Evolutionary conservation across 176 grass and related monocot genomes (phyloP), one percentile per base, ranked within the genome.

Genomic region (Oryza punctata): DNA sequence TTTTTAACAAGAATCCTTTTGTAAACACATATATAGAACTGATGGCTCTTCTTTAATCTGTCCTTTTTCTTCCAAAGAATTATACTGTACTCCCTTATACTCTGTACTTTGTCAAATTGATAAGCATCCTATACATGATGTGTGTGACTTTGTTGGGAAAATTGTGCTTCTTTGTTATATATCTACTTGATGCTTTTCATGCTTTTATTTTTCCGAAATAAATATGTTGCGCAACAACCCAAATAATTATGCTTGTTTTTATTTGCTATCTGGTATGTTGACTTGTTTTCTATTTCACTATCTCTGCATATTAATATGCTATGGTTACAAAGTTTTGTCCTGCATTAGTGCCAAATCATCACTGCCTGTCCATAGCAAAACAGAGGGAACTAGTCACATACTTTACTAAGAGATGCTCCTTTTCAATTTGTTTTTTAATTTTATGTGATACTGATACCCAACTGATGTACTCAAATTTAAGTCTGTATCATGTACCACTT

Each of bases 111-210:
- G 27, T 23, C 44, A 67, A 29, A 38, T 1, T 1, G 43, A 64
- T 79, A 16, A 81, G 29, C 59, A 81, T 23, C 79, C 46, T 38
- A 12, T 10, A 28, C 57, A 27, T 73, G 50, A 11, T 73, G 30
- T 19, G 18, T 73, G 30, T 27, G 16, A 7, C 12, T 46, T 74
- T 38, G 38, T 18, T 19, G 47, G 32, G 21, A 15, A 67, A 28
- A 47, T 61, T 21, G n/a, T 28, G 5, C 38, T 52, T 81, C 10
- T 33, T 47, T 7, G 40, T 11, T 35, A 47, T 13, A 49, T 24
- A 27, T 21, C 37, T 46, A 73, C 26, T n/a, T n/a, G 28, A 46
- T 45, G 15, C 24, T 73, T 73, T 45, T 47, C 14, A 78, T 43
- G 57, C 11, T 61, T 38, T 76, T 60, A 38, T 63, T 14, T 63